A percentile compares a stretch with the other conserved stretches of the same genome.
These are phyloP conservation scores for Coemansia sp. DNA, from an alignment of 192 early-diverging fungal genomes.

Conservation along the genomic window DNA sequence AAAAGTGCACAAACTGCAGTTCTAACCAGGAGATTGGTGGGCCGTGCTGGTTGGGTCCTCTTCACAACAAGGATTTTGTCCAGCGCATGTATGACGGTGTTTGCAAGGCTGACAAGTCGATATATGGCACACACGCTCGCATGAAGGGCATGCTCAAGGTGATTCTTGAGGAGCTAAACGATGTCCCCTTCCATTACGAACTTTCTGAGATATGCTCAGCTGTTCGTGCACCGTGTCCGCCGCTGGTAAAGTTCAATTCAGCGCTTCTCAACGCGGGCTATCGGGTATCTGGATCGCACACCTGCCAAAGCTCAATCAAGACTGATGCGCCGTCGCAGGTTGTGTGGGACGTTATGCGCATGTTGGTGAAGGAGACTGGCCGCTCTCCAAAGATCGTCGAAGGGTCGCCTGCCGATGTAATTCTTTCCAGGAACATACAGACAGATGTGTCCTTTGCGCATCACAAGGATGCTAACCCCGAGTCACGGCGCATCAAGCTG, in stretches of 20 bases:
- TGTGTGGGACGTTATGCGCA: conserved; percentile 92
- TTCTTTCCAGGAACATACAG: conserved; percentile 55
- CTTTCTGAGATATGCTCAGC: conserved; percentile 67
- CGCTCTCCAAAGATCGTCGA: conserved; percentile 64
- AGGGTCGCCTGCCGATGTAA: conserved; percentile 66
- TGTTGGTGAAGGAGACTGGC: conserved; percentile 70
- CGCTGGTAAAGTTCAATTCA: conserved; percentile 71
- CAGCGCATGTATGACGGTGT: conserved; percentile 75
- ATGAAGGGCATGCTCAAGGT: conserved; percentile 97
- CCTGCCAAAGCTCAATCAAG: conserved; percentile 78
- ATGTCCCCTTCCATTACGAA: conserved; percentile 82
- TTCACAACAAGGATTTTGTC: conserved; percentile 87
- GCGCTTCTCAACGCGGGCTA: conserved; percentile 92
- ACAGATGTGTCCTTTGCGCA: conserved; percentile 72
- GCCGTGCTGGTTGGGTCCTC: conserved; percentile 81
- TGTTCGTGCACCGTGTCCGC: conserved; percentile 74
- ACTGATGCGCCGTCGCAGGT: conserved; percentile 84
- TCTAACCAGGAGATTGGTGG: conserved; percentile 79
- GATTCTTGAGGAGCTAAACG: conserved; percentile 69
- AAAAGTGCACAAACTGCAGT: conserved; percentile 74
- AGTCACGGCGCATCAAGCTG: conserved; percentile 76
- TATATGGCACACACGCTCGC: conserved; percentile 79
- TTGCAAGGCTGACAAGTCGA: conserved; percentile 50
- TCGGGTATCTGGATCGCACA: conserved; percentile 85
- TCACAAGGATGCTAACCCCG: conserved; percentile 72